A percentile compares a stretch with the other conserved stretches of the same genome.
Evolutionary conservation across 1,139 yeast genomes (phyloP).

Genomic region (Schizosaccharomyces versatilis): DNA sequence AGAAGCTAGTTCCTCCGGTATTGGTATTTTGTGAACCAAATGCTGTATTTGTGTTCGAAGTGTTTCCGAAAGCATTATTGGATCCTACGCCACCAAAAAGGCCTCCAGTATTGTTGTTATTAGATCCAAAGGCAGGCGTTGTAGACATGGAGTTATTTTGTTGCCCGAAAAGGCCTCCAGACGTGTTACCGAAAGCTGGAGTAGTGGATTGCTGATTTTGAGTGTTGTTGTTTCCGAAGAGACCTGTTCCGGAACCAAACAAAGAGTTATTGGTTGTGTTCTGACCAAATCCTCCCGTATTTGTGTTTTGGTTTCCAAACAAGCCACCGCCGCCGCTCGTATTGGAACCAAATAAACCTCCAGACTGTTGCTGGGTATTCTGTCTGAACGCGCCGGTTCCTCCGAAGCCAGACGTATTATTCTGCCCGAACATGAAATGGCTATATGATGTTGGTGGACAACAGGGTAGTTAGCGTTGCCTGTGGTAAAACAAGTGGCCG

Average conservation of each 20-base stretch:
- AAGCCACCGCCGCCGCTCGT: background rate
- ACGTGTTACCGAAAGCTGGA: constrained; percentile 2
- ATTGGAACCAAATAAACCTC: background rate
- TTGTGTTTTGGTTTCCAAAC: constrained; percentile 1
- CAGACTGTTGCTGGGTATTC: background rate
- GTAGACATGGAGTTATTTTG: background rate
- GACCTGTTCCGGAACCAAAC: background rate
- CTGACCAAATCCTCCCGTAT: background rate
- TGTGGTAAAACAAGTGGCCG: too few species aligned
- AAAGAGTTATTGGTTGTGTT: background rate
- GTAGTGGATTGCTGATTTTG: background rate
- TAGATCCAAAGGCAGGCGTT: background rate
- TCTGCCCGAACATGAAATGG: constrained; percentile 1
- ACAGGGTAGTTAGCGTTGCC: too few species aligned
- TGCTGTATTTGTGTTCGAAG: constrained; percentile 12
- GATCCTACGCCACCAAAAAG: background rate
- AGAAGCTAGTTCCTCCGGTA: background rate
- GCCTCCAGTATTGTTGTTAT: constrained; percentile 1
- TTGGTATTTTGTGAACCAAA: constrained; percentile 17
- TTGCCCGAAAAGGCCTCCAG: constrained; percentile 3
- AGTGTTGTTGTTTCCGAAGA: background rate
- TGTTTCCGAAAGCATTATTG: constrained; percentile 12
- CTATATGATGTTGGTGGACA: too few species aligned
- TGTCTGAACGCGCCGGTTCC: constrained; percentile 1
- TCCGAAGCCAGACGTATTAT: constrained; percentile 1